These are phyloP conservation scores for Saccharomycodes ludwigii DNA, from an alignment of 805 yeast genomes.

Conservation along the genomic window DNA sequence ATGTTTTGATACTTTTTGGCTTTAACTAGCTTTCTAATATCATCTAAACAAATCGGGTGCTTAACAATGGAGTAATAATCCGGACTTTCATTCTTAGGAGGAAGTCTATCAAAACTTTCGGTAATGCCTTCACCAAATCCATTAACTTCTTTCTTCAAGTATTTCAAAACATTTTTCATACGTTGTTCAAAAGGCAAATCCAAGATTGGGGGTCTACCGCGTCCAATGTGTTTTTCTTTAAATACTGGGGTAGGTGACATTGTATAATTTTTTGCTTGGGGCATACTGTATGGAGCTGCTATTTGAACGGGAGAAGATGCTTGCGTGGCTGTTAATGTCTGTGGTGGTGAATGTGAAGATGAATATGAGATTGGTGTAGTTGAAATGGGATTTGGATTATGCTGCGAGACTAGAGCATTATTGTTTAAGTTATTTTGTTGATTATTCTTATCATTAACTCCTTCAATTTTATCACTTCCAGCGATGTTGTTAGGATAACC, in stretches of 20 bases:
- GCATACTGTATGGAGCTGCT: too few species aligned
- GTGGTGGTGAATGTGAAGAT: too few species aligned
- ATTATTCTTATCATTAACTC: slow-evolving; percentile 3
- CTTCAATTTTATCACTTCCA: slow-evolving; percentile 1
- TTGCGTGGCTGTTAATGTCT: too few species aligned
- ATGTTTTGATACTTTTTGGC: slow-evolving; percentile 71
- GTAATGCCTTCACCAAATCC: slow-evolving; percentile 38
- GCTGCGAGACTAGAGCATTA: too few species aligned
- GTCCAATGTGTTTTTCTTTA: slow-evolving; percentile 19
- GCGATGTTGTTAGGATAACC: neutral
- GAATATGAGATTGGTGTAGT: too few species aligned
- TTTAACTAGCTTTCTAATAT: slow-evolving; percentile 72
- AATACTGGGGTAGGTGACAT: too few species aligned
- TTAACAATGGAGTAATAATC: slow-evolving; percentile 36
- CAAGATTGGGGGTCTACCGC: slow-evolving; percentile 25
- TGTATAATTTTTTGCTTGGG: too few species aligned
- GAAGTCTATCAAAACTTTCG: slow-evolving; percentile 68
- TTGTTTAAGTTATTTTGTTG: too few species aligned
- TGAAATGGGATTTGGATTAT: too few species aligned
- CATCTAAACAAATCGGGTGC: slow-evolving; percentile 57
- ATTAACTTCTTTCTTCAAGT: slow-evolving; percentile 60
- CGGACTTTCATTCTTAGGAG: slow-evolving; percentile 36
- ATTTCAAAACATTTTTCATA: slow-evolving; percentile 75
- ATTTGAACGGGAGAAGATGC: too few species aligned
- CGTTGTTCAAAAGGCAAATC: slow-evolving; percentile 61